Percentiles rank a stretch among this genome's conserved stretches.
phyloP scores from a whole-genome alignment of 1,284 basidiomycete genomes.

The Spongiforma sp. region DNA sequence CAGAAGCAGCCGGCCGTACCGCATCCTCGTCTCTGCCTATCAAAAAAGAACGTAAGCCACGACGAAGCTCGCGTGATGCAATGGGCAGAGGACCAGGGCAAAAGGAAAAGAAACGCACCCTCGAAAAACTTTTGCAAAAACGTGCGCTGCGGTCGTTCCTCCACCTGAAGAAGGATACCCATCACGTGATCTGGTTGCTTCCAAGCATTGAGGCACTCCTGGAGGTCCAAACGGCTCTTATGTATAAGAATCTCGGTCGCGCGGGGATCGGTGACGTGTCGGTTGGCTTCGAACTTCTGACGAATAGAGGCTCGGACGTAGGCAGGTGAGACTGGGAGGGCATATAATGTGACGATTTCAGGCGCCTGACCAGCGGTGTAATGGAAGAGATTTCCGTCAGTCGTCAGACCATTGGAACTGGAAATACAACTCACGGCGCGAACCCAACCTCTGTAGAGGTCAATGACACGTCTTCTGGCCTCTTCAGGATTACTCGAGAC shows the following conservation, averaged over 20 bases:
- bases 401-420: too few relatives aligned
- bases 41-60: too few relatives aligned
- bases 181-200: slow-evolving; percentile 83
- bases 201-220: slow-evolving; percentile 96
- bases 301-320: slow-evolving; percentile 86
- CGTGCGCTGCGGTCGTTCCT: slow-evolving; percentile 58
- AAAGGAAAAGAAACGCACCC: too few relatives aligned
- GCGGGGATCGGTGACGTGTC: slow-evolving; percentile 81
- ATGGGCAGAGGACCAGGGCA: too few relatives aligned
- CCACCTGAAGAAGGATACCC: slow-evolving; percentile 62
- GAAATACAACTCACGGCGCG: slow-evolving; percentile 66
- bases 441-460: slow-evolving; percentile 94
- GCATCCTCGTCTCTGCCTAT: slow-evolving; percentile 62
- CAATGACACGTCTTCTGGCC: slow-evolving; percentile 72
- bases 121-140: slow-evolving; percentile 90
- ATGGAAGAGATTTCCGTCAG: too few relatives aligned
- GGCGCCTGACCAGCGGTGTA: too few relatives aligned
- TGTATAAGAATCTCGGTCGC: slow-evolving; percentile 89
- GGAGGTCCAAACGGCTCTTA: slow-evolving; percentile 90
- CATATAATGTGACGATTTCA: slow-evolving; percentile 87
- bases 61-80: too few relatives aligned
- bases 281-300: slow-evolving; percentile 88
- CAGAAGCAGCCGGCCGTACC: slow-evolving; percentile 56
- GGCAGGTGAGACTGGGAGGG: slow-evolving; percentile 84
- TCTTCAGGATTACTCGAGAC: slow-evolving; percentile 67